Evolutionary conservation across 179 eudicot species (phyloP).

Genomic region (Camellia oleifera): DNA sequence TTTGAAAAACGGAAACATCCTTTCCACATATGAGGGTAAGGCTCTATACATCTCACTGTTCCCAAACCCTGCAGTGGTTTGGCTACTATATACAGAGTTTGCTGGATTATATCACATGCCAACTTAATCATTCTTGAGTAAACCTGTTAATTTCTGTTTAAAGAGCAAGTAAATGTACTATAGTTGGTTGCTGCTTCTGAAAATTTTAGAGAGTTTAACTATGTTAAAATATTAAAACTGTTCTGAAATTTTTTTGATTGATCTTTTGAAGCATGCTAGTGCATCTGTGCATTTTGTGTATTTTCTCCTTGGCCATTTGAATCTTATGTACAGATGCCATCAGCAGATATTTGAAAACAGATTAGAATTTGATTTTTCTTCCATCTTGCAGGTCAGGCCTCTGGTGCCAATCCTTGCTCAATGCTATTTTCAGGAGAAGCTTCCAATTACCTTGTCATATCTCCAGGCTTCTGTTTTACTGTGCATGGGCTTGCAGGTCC

Average conservation of each 20-base stretch:
- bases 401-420: slow-evolving; percentile 42
- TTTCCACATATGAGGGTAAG: no score
- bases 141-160: no score
- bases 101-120: no score
- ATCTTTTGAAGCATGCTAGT: not conserved
- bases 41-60: no score
- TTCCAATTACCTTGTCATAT: slow-evolving; percentile 62
- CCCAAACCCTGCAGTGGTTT: no score
- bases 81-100: no score
- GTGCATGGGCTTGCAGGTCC: slow-evolving; percentile 70
- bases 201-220: no score
- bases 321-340: not conserved
- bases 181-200: no score
- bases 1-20: no score
- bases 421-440: slow-evolving; percentile 56
- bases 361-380: not conserved
- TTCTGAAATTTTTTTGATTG: not conserved
- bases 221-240: not conserved
- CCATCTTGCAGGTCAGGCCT: slow-evolving; percentile 43
- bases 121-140: no score
- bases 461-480: slow-evolving; percentile 78
- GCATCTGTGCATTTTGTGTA: not conserved
- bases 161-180: no score
- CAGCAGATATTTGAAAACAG: not conserved
- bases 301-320: not conserved